A percentile compares a stretch with the other conserved stretches of the same genome.
phyloP scores from a whole-genome alignment of 306 rosid genomes.

The Dicorynia guianensis region DNA sequence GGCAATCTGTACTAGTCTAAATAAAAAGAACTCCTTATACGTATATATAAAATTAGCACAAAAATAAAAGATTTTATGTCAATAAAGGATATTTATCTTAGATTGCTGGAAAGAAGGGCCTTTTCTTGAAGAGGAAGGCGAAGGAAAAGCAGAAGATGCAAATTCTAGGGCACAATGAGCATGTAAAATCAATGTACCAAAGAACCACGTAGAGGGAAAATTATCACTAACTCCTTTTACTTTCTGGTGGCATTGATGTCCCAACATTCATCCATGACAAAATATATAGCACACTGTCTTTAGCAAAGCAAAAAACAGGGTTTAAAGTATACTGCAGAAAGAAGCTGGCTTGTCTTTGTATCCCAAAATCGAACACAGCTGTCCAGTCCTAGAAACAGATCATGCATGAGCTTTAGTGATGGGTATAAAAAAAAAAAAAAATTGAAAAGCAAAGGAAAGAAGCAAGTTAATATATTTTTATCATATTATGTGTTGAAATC shows the following conservation, averaged over 20 bases:
- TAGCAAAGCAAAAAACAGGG: slow-evolving; percentile 1
- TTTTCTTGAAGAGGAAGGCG: no score
- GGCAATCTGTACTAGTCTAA: no score
- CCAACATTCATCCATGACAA: neutral
- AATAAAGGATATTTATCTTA: no score
- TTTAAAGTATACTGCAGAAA: slow-evolving; percentile 74
- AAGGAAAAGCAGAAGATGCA: no score
- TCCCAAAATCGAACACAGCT: slow-evolving; percentile 91
- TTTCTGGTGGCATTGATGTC: slow-evolving; percentile 13
- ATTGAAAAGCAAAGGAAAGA: slow-evolving; percentile 1
- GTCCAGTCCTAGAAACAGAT: slow-evolving; percentile 77
- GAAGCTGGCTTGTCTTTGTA: slow-evolving; percentile 80
- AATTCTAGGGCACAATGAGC: no score
- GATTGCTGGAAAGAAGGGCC: no score
- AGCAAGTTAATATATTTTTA: slow-evolving; percentile 25
- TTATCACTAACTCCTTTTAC: neutral
- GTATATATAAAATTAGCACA: no score
- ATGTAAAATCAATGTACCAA: no score
- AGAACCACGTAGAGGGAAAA: no score
- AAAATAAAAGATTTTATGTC: no score
- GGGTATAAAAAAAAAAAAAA: slow-evolving; percentile 13
- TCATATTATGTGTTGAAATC: no score
- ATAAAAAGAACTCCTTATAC: no score
- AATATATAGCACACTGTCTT: slow-evolving; percentile 11
- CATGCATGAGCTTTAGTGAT: slow-evolving; percentile 32